Base-by-base conservation (phyloP, 345 rosid genomes). In the Gossypioides kirkii region DNA sequence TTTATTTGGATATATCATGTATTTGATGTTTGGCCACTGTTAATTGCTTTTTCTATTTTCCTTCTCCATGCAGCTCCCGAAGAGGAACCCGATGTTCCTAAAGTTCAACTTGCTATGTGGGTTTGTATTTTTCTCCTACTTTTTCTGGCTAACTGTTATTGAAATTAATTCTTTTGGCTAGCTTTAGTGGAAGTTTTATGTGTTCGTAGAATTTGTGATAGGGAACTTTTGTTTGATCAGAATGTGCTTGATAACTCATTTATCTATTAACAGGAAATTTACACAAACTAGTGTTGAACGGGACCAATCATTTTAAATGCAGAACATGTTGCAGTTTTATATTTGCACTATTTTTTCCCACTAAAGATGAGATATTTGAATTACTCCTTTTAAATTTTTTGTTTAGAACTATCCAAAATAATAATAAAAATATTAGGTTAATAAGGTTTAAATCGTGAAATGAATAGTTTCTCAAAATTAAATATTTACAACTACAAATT, bases 61-160 rank as follows among this genome's bases (percentile, higher is more conserved):
- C 6, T 71, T 77, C 8, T 9, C 41, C 11, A 4, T 49, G 69
- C 81, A 93, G 94, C 73, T 55, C 79, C 85, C 69, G 97, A 87
- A 80, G 91, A 84, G 69, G 87, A 81, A 67, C 72, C 80, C 54
- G 7, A 73, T 26, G 83, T 38, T 74, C 90, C 95, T 16, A 89
- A 74, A 73, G 73, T 91, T 86, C 93, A 93, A 68, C 96, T 96
- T 80, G 97, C 97, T 12, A 91, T 90, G 96, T 91, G 96, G 98
- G 99, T 95, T 85, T 62, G 97, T 72, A 71, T 71, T 17, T 47
- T 66, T 77, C 65, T 67, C 46, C 41, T 52, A 2, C 18, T 22
- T 23, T 8, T n/a, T 54, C 6, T 20, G 23, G 43, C 23, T 36
- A n/a, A 22, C 12, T 70, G 18, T 54, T 17, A 11, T 70, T 50